phyloP scores from a whole-genome alignment of 768 basidiomycete species.

The Clitopilus hobsonii region DNA sequence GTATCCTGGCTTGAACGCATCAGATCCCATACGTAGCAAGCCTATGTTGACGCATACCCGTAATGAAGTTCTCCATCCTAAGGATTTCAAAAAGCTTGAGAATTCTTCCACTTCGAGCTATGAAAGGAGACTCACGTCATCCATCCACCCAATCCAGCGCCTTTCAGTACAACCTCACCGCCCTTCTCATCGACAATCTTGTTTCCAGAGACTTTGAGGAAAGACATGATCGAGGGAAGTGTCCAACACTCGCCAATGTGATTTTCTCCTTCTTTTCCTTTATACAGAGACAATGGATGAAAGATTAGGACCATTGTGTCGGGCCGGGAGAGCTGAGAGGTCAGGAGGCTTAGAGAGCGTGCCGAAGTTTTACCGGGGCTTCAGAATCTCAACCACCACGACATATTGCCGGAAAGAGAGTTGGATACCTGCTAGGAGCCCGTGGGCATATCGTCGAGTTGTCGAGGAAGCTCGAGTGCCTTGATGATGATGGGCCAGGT shows the following conservation, averaged over 20 bases:
- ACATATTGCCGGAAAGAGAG: no score
- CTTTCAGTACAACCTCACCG: constrained; percentile 55
- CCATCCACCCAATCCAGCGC: constrained; percentile 78
- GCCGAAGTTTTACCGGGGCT: neutral
- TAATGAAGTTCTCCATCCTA: constrained; percentile 81
- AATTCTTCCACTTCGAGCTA: neutral
- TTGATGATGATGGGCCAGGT: no score
- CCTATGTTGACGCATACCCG: constrained; percentile 36
- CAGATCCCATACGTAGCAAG: neutral
- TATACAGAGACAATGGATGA: no score
- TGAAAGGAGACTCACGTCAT: constrained; percentile 50
- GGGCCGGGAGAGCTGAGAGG: neutral
- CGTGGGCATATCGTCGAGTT: no score
- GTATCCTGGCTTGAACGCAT: constrained; percentile 42
- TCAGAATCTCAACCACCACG: no score
- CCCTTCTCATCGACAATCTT: constrained; percentile 56
- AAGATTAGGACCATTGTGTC: neutral
- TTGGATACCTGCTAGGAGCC: no score
- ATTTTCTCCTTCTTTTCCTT: neutral
- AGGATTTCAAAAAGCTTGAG: constrained; percentile 35
- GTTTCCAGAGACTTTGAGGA: constrained; percentile 51
- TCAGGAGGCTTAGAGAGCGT: neutral
- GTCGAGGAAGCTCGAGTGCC: no score
- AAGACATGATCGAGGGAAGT: constrained; percentile 31
- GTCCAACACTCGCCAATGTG: neutral